These are phyloP conservation scores for Fusarium sp. DNA, from an alignment of 2,329 filamentous ascomycete species.

Conservation along the genomic window DNA sequence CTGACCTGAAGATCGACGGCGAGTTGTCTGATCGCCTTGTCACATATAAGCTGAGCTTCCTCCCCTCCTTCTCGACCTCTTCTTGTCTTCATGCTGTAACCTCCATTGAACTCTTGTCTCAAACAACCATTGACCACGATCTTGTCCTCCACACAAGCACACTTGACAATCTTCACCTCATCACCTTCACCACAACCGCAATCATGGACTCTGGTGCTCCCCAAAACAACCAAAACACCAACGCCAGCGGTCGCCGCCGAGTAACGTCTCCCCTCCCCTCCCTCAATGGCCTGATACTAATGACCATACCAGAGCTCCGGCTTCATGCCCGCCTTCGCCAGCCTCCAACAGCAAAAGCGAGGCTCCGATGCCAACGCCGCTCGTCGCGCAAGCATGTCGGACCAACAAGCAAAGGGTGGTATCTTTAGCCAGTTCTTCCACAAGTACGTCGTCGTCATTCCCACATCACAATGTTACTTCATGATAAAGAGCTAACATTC, in stretches of 20 bases:
- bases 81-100: neutral
- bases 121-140: conserved; percentile 2
- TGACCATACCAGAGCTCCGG: conserved; percentile 55
- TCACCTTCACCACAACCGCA: neutral
- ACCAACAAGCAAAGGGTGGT: conserved; percentile 63
- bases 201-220: conserved; percentile 48
- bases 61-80: neutral
- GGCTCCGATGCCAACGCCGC: conserved; percentile 56
- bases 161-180: neutral
- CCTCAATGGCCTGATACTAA: conserved; percentile 4
- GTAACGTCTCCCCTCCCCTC: conserved; percentile 31
- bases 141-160: neutral
- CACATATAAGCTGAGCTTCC: conserved; percentile 27
- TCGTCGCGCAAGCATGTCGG: conserved; percentile 67
- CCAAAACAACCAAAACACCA: conserved; percentile 33
- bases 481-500: neutral
- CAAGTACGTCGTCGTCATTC: conserved; percentile 56
- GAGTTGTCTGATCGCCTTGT: conserved; percentile 1
- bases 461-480: neutral
- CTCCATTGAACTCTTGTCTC: neutral
- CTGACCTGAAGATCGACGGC: conserved; percentile 22
- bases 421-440: conserved; percentile 69
- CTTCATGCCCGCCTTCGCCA: conserved; percentile 61
- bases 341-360: conserved; percentile 65
- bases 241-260: conserved; percentile 45